Base-by-base conservation (phyloP, 352 stramenopile genomes). In the Pythium utonaiense region DNA sequence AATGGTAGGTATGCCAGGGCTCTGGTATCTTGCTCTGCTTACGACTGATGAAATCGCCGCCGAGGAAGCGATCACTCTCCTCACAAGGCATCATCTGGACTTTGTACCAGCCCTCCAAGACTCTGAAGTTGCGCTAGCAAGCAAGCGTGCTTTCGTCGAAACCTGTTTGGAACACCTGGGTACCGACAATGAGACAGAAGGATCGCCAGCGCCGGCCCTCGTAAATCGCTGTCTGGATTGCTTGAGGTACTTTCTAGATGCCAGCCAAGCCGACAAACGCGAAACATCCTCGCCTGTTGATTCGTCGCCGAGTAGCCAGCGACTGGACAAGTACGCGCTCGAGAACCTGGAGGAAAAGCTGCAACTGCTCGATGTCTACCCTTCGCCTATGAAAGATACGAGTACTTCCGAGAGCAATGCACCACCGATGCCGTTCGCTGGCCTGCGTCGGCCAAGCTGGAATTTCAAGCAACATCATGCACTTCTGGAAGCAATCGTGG, bases 151-250 rank as follows among this genome's bases (percentile, higher is more conserved):
- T 17, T 89, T 89, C 49, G 57, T 89, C 6, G 80, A 83, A 6
- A 83, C 68, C n/a, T 91, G 79, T 31, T 86, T 89, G 60, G 47
- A 60, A 1, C 73, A 77, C 8, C 64, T 89, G 8, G 24, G 16
- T 3, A 33, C 17, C 4, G 21, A 34, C 17, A 17, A 45, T 21
- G 16, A 16, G 5, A n/a, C n/a, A n/a, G 14, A 12, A 10, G 5
- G 3, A 28, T 12, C 47, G n/a, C n/a, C n/a, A 3, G 1, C 28
- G 13, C 40, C 67, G 21, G 60, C 53, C 6, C 25, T 70, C 21
- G 71, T 89, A 3, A 80, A 85, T 40, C 78, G 81, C 6, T 93
- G 79, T 25, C 41, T 93, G 3, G 83, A 91, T 53, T 71, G 89
- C 30, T 45, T 93, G 19, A 71, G 77, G 3, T 89, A 84, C 44